Conservation (phyloP, 305 asterid genomes). For the Withania somnifera region DNA sequence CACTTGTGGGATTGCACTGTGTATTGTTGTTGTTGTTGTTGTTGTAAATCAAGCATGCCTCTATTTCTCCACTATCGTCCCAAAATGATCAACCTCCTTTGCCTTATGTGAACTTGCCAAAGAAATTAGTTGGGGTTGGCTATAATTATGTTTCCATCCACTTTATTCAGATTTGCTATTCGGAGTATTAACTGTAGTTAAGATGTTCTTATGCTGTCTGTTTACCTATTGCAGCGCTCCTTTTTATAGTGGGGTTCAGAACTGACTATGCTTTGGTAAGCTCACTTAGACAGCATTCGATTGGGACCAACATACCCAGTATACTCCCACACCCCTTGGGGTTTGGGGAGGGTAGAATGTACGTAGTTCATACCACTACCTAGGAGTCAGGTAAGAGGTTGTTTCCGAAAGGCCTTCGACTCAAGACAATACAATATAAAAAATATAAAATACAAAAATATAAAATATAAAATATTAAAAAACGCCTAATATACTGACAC, state of each 20-base stretch:
- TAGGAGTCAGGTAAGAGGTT: too few species aligned
- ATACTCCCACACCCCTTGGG: too few species aligned
- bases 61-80: neutral
- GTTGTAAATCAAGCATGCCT: neutral
- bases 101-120: neutral
- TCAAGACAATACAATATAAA: too few species aligned
- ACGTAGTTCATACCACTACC: too few species aligned
- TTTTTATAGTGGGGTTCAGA: neutral
- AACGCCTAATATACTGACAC: too few species aligned
- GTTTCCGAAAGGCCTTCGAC: too few species aligned
- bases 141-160: neutral
- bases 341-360: too few species aligned
- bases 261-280: neutral
- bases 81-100: neutral
- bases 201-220: neutral
- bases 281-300: neutral
- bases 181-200: neutral
- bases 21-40: too few species aligned
- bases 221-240: neutral
- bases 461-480: too few species aligned
- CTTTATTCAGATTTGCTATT: neutral
- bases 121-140: neutral
- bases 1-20: neutral
- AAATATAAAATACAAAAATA: too few species aligned
- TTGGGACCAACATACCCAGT: too few species aligned